These are phyloP conservation scores for Fusarium keratoplasticum DNA, from an alignment of 2,329 filamentous ascomycete species.

Conservation along the genomic window DNA sequence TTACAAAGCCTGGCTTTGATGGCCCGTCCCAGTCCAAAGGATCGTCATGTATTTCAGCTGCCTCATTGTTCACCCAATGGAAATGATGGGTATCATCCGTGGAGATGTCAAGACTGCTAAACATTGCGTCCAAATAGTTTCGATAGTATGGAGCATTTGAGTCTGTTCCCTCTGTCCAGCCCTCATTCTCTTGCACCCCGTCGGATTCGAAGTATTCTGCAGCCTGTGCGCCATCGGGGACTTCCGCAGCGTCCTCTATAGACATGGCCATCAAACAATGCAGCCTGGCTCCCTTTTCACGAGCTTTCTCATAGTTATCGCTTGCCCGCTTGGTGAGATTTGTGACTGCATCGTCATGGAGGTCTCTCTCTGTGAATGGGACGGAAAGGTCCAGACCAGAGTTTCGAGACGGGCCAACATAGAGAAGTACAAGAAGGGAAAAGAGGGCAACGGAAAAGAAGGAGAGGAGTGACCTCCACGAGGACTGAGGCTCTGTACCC, in stretches of 20 bases:
- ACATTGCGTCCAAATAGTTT: conserved; percentile 4
- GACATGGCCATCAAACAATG: conserved; percentile 5
- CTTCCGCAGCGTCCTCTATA: not conserved
- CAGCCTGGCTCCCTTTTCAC: not conserved
- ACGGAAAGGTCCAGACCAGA: not conserved
- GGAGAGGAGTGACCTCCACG: conserved; percentile 6
- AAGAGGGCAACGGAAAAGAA: not conserved
- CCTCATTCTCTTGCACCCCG: not conserved
- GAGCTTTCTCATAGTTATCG: not conserved
- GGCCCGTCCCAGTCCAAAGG: no score
- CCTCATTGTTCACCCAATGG: not conserved
- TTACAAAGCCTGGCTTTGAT: no score
- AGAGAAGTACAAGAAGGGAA: not conserved
- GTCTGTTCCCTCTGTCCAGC: not conserved
- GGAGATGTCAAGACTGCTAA: not conserved
- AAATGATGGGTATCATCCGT: not conserved
- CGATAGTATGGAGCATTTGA: not conserved
- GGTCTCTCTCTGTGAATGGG: not conserved
- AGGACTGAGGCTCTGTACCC: not conserved
- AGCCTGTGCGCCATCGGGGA: no score
- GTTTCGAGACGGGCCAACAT: not conserved
- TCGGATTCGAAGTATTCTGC: no score
- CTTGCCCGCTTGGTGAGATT: conserved; percentile 8
- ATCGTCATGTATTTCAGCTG: no score
- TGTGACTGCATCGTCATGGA: not conserved